Base-by-base conservation (phyloP, 768 basidiomycete species). In the Crucibulum laeve region DNA sequence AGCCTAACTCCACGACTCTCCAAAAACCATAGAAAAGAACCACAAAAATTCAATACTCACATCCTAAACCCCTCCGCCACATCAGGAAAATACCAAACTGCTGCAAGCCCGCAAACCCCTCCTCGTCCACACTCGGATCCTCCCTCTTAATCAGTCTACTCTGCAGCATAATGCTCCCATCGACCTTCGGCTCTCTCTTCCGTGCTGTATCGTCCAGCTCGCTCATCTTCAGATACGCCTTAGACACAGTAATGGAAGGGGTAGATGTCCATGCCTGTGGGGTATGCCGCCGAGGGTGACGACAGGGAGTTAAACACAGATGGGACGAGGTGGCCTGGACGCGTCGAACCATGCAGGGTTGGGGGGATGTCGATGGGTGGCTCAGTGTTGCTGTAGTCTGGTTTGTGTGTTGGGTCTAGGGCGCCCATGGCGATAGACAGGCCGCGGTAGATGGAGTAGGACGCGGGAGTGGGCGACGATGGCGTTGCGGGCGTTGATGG, bases 51-150 rank as follows among this genome's bases (percentile, higher is more conserved):
- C 38, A 41, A 19, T 13, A 72, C 87, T 57, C 53, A 89, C 90
- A 96, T 92, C 17, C 84, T 86, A 54, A 98, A 91, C n/a, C 94
- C 73, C 52, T 90, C 87, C 0, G 95, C 95, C 1, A 98, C 82
- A 10, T 92, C 91, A 34, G 93, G 94, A 1, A 96, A 68, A 60
- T 87, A 91, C 94, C 94, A 97, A 11, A 97, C 93, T 0, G 94
- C 58, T 97, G 95, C 5, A 97, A 84, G 0, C 94, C 94, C 0
- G 93, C 94, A 66, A 97, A 96, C 59, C 81, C 73, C 18, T 69
- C 76, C 5, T 68, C 62, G 43, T 75, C 81, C 45, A 57, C 57
- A 0, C 73, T 71, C 10, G 85, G 84, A 53, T 89, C 85, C 15
- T 73, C 72, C 38, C 86, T 86, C 41, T 56, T 67, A 41, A 84